Evolutionary conservation across 495 filamentous ascomycete genomes (phyloP), one percentile per base, ranked within the genome.

Genomic region (Jackrogersella minutella): DNA sequence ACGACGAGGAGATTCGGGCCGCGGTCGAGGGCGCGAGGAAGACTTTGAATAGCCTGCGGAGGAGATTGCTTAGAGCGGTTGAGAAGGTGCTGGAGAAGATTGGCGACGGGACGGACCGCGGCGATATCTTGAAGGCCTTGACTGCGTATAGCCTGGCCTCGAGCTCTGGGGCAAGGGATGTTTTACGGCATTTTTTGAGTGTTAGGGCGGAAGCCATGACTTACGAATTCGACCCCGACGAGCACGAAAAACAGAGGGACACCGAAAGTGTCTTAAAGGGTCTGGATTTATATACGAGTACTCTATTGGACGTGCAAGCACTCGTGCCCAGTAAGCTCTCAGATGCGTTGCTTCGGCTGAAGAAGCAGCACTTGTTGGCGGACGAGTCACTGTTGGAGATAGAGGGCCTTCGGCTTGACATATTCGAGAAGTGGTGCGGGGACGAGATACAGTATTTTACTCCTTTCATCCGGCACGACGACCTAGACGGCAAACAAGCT

Each of bases 401-500:
- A 17, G 85, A 90, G 46, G 91, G 90, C 3, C 78, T 97, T 7
- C 85, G 91, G 33, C 77, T 99, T n/a, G 93, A 96, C 68, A 74
- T 95, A 31, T 87, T 94, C 65, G 88, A 87, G 52, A 82, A 85
- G 36, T 97, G 92, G 91, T 88, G 96, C 34, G 85, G 91, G 5
- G 87, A 92, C 10, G 92, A 96, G 50, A 90, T 97, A 28, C 84
- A 84, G 28, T 91, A 89, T 50, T 98, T 96, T 76, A 96, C 88
- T 0, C 96, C 95, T 0, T 97, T 92, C 80, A 90, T 97, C 46
- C 87, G 92, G 28, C 85, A 96, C 64, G 93, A 93, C 57, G 92
- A 96, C 64, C 74, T 96, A 24, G 85, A 87, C 21, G 84, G 84
- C 21, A 64, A 78, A 14, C 85, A 92, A 58, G 88, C 88, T 0